Conservation (phyloP, 306 rosid species). For the Ochetophila trinervis region DNA sequence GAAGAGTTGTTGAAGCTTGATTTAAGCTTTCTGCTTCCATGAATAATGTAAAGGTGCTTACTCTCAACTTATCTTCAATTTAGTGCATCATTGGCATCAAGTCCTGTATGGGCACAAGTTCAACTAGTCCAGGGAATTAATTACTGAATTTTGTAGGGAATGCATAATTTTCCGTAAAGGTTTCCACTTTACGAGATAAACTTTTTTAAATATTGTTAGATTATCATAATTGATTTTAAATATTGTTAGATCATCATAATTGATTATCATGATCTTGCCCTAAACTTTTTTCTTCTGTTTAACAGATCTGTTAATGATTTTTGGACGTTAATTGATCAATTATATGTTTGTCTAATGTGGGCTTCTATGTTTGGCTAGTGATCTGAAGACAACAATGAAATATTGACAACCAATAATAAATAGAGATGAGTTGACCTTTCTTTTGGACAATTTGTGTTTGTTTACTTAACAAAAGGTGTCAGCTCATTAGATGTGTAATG, state of each 20-base stretch:
- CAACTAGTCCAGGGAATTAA: constrained; percentile 75
- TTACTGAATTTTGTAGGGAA: constrained; percentile 95
- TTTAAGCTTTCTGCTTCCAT: constrained; percentile 11
- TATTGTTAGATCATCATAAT: constrained; percentile 1
- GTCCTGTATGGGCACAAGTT: constrained; percentile 90
- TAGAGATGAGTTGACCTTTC: constrained; percentile 57
- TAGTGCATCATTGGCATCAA: constrained; percentile 87
- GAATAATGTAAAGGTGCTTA: constrained; percentile 16
- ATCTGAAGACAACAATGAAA: constrained; percentile 96
- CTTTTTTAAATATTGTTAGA: not conserved
- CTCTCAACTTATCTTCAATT: constrained; percentile 25
- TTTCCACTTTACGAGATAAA: constrained; percentile 14
- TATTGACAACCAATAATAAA: constrained; percentile 97
- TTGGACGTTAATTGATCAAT: constrained; percentile 13
- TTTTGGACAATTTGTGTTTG: too few species aligned
- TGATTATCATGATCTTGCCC: not conserved
- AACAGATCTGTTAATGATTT: not conserved
- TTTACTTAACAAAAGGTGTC: too few species aligned
- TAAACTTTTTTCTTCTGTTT: constrained; percentile 9
- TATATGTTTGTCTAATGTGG: constrained; percentile 18
- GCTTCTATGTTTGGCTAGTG: constrained; percentile 87
- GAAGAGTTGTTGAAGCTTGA: not conserved
- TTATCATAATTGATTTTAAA: not conserved
- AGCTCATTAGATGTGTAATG: too few species aligned
- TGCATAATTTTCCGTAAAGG: constrained; percentile 97